These are phyloP conservation scores for Aureobasidium sp. DNA, from an alignment of 2,329 filamentous ascomycete genomes.

Conservation along the genomic window DNA sequence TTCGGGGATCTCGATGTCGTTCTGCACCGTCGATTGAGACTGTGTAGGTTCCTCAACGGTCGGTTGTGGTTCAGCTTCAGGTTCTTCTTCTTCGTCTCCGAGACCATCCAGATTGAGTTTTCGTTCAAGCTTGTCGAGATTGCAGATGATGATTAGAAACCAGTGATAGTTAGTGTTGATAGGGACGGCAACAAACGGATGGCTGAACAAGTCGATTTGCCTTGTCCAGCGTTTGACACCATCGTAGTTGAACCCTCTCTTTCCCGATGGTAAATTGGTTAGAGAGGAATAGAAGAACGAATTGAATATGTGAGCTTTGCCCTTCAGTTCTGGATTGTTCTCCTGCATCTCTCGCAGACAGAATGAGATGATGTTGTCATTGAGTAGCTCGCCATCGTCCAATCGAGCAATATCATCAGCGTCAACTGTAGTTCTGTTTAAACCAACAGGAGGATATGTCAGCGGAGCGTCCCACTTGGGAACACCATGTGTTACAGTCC, in stretches of 20 bases:
- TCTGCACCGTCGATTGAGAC: neutral
- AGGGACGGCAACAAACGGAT: constrained; percentile 84
- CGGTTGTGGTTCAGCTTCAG: neutral
- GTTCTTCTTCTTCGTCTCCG: neutral
- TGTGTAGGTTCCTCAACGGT: neutral
- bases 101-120: neutral
- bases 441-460: constrained; percentile 51
- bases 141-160: constrained; percentile 94
- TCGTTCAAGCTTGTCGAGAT: constrained; percentile 49
- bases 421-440: constrained; percentile 57
- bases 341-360: constrained; percentile 54
- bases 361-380: constrained; percentile 87
- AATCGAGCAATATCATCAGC: constrained; percentile 67
- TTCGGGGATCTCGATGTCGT: constrained; percentile 3
- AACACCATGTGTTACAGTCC: neutral
- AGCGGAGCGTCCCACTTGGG: constrained; percentile 40
- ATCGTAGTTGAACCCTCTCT: constrained; percentile 65
- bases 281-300: constrained; percentile 84
- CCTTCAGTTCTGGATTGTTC: constrained; percentile 32
- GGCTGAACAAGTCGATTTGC: constrained; percentile 72
- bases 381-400: constrained; percentile 77
- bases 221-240: constrained; percentile 83
- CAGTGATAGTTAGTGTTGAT: constrained; percentile 82
- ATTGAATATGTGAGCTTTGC: constrained; percentile 77
- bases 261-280: constrained; percentile 48